phyloP scores from a whole-genome alignment of 2,329 filamentous ascomycete genomes.

The Chrysosporium queenslandicum region DNA sequence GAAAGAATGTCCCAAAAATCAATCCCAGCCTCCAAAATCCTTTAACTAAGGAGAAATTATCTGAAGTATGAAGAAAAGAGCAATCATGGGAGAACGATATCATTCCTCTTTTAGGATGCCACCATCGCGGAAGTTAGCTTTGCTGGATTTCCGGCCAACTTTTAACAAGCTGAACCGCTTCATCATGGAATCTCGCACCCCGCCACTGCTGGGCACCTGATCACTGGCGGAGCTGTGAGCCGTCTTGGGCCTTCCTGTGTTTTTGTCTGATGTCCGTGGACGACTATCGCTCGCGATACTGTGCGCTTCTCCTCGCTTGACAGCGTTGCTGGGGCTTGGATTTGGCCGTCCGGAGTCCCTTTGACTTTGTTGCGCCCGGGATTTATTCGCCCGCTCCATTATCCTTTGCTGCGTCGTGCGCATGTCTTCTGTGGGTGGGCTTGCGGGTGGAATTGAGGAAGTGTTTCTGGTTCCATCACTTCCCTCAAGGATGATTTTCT shows the following conservation, averaged over 20 bases:
- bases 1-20: not conserved
- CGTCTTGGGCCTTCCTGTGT: slow-evolving; percentile 1
- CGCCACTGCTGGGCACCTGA: slow-evolving; percentile 9
- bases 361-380: slow-evolving; percentile 7
- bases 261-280: slow-evolving; percentile 10
- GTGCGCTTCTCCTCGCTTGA: not conserved
- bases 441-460: slow-evolving; percentile 1
- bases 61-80: not conserved
- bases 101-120: slow-evolving; percentile 31
- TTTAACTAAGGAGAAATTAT: no score
- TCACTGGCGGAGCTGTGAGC: slow-evolving; percentile 7
- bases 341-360: not conserved
- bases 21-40: not conserved
- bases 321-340: slow-evolving; percentile 1
- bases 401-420: slow-evolving; percentile 19
- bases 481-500: slow-evolving; percentile 5
- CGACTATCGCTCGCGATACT: slow-evolving; percentile 6
- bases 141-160: slow-evolving; percentile 59
- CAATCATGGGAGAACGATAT: not conserved
- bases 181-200: slow-evolving; percentile 54
- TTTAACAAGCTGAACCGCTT: slow-evolving; percentile 71
- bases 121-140: slow-evolving; percentile 37
- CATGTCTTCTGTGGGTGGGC: slow-evolving; percentile 18
- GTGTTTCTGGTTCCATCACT: slow-evolving; percentile 17
- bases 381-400: slow-evolving; percentile 16